Percentiles rank a stretch among this genome's conserved stretches.
Evolutionary conservation across 768 basidiomycete genomes (phyloP).

Genomic region (Lentinula aciculospora): DNA sequence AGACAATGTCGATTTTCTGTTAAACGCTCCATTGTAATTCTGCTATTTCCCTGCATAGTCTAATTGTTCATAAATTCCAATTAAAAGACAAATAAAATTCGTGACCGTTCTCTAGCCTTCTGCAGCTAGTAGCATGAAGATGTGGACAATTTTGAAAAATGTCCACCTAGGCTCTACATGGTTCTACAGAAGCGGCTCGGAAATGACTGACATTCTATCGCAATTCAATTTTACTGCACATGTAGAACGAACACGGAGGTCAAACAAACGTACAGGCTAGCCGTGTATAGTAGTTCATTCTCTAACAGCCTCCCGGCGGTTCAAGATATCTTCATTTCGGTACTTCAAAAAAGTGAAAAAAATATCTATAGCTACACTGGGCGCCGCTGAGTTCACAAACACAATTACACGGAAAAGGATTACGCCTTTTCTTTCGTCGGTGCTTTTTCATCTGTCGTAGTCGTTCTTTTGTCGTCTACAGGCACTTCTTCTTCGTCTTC

Average conservation of each 20-base stretch:
- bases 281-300: neutral
- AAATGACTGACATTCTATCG: neutral
- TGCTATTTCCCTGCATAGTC: too few relatives aligned
- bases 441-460: neutral
- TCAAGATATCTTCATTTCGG: neutral
- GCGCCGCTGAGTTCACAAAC: neutral
- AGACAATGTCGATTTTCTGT: neutral
- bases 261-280: neutral
- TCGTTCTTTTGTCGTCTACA: slow-evolving; percentile 1
- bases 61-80: too few relatives aligned
- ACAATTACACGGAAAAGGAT: neutral
- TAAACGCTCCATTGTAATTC: too few relatives aligned
- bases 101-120: too few relatives aligned
- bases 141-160: too few relatives aligned
- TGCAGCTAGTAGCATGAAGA: too few relatives aligned
- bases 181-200: neutral
- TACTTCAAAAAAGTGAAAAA: neutral
- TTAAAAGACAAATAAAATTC: too few relatives aligned
- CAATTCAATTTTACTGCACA: too few relatives aligned
- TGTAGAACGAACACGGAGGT: too few relatives aligned
- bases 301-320: neutral
- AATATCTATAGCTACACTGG: neutral
- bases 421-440: slow-evolving; percentile 3
- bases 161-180: too few relatives aligned
- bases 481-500: slow-evolving; percentile 13